Conservation (phyloP, 2,329 filamentous ascomycete species). For the Colletotrichum sp. region DNA sequence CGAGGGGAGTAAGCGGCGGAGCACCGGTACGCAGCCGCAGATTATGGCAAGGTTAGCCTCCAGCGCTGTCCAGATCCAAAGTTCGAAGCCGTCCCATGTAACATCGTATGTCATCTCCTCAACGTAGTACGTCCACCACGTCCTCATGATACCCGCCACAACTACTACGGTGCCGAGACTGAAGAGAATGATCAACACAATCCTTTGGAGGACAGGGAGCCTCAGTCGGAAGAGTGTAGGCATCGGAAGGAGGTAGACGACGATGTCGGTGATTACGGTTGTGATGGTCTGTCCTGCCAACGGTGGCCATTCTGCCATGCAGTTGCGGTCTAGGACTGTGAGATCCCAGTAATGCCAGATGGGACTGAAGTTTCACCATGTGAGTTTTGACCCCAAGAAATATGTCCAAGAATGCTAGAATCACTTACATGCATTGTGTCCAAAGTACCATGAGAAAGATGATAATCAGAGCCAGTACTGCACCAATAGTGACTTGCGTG, state of each 20-base stretch:
- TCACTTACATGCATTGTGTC: conserved; percentile 39
- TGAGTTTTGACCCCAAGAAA: neutral
- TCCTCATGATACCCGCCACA: conserved; percentile 37
- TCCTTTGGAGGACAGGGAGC: conserved; percentile 35
- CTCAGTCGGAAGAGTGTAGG: conserved; percentile 35
- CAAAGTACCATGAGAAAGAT: conserved; percentile 40
- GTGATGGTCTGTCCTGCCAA: conserved; percentile 34
- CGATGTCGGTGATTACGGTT: conserved; percentile 36
- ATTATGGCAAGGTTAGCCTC: conserved; percentile 46
- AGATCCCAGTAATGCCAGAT: conserved; percentile 32
- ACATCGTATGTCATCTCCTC: conserved; percentile 39
- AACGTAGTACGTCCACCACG: conserved; percentile 37
- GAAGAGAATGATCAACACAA: conserved; percentile 41
- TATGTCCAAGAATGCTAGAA: fast-evolving
- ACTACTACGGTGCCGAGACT: conserved; percentile 41
- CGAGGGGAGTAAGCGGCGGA: neutral
- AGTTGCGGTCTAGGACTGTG: conserved; percentile 21
- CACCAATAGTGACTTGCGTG: conserved; percentile 29
- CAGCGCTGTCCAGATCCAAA: conserved; percentile 48
- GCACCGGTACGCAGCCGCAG: conserved; percentile 35
- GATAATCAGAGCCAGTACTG: conserved; percentile 32
- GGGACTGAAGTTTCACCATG: conserved; percentile 1
- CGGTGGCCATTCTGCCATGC: conserved; percentile 31
- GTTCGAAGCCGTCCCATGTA: conserved; percentile 43
- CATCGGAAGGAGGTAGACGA: conserved; percentile 41